These are phyloP conservation scores for Sarocladium kiliense DNA, from an alignment of 2,329 filamentous ascomycete genomes.

Conservation along the genomic window DNA sequence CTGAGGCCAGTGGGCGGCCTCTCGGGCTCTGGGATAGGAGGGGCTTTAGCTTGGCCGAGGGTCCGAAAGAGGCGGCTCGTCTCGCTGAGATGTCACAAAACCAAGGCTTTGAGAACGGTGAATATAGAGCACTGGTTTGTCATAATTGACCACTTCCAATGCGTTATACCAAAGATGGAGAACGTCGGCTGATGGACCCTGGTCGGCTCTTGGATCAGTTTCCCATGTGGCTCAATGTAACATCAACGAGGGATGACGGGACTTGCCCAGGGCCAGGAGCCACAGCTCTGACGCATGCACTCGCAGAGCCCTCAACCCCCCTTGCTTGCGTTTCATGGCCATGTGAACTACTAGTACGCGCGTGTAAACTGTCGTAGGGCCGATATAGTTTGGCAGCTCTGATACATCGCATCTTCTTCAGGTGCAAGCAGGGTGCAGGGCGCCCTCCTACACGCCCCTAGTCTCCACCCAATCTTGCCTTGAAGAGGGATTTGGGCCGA, in stretches of 20 bases:
- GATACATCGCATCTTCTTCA: not conserved
- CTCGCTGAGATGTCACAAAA: too few species aligned
- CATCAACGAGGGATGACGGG: not conserved
- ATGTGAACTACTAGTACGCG: not conserved
- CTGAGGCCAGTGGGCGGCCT: too few species aligned
- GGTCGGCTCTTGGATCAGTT: not conserved
- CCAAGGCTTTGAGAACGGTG: not conserved
- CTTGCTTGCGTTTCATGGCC: not conserved
- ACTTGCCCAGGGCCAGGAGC: not conserved
- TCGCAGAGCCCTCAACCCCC: not conserved
- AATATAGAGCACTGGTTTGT: not conserved
- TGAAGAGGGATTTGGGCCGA: conserved; percentile 3
- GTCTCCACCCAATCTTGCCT: not conserved
- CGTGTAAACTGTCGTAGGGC: not conserved
- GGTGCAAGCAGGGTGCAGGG: not conserved
- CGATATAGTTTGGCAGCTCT: too few species aligned
- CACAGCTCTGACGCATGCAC: not conserved
- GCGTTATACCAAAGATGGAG: not conserved
- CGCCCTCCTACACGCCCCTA: not conserved
- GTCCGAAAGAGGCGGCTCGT: too few species aligned
- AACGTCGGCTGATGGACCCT: not conserved
- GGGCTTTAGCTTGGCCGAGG: not conserved
- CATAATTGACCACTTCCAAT: not conserved
- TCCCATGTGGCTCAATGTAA: not conserved
- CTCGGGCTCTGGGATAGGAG: not conserved